Evolutionary conservation across 768 basidiomycete species (phyloP), one percentile per base, ranked within the genome.

Genomic region (Sporobolomyces phaffii): DNA sequence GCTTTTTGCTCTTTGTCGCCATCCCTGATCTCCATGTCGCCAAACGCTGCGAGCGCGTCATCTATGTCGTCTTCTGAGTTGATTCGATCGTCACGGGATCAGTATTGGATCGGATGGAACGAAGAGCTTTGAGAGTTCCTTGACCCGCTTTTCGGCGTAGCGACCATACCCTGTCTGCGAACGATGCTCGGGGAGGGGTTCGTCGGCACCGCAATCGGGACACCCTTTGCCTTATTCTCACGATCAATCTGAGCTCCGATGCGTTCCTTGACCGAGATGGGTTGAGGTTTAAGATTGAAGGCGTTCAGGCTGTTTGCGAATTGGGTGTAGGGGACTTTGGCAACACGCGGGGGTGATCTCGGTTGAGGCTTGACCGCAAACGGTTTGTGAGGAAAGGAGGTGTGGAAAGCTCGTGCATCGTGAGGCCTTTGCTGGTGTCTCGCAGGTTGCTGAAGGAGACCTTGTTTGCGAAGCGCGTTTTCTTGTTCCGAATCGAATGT

Each of bases 161-260:
- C 17, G 5, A 41, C 31, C 22, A n/a, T 41, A 18, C 48, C 28
- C 17, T 36, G 29, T 28, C 38, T 22, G 8, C 49, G 54, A 36
- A 40, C 15, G 29, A 28, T 28, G 26, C 26, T 17, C 40, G 31
- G 14, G 5, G 53, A 28, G 4, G 48, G n/a, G 48, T 67, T 64
- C 33, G 28, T 33, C 24, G 70, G 70, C 0, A 71, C 70, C 3
- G 18, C 58, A 28, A 71, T 71, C 28, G 70, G 64, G 22, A 70
- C 49, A 4, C 68, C 68, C 4, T 43, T 26, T 18, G 29, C 28
- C 31, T 36, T 38, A 34, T 60, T 62, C 40, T 53, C 29, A 15
- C 31, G 28, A 13, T 45, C 2, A 44, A 64, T 10, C 45, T 60
- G 28, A 5, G 29, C 20, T 8, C 34, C 10, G 11, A 41, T 0